Base-by-base conservation (phyloP, 2,329 filamentous ascomycete species). In the Drechslerella coelobrocha region DNA sequence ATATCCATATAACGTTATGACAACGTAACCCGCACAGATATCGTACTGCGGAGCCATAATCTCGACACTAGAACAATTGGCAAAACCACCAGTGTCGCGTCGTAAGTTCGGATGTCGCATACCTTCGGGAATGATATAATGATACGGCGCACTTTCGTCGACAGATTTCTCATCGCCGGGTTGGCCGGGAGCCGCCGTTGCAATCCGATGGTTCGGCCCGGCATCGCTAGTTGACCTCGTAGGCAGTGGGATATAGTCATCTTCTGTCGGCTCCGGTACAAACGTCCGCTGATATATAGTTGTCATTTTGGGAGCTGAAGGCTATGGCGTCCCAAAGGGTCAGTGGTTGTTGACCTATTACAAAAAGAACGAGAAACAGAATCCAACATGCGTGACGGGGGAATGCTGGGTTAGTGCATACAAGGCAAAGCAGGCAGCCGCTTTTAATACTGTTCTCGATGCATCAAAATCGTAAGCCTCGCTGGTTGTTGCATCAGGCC, bases 121-220 rank as follows among this genome's bases (percentile, higher is more conserved):
- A 68, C 63, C 63, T 61, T 68, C 63, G 21, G 63, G 63, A 21
- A 68, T 68, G 31, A 68, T 68, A 52, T 68, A 68, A 52, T 68
- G 63, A 47, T 68, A 68, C 17, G 63, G 63, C 19, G 50, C 24
- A 24, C 63, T 68, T 43, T 68, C 63, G 10, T 56, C 43, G 45
- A 68, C 34, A 1, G 63, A 68, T 21, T 68, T 68, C 31, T 68
- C 63, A 14, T 68, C 63, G 21, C 56, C 63, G 14, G 45, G 54
- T 29, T 37, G 53, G 23, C 54, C 54, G 19, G 34, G 2, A 3
- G 34, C 34, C 34, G 52, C 31, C n/a, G 48, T 51, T 21, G 54
- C 39, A 27, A 52, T 10, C n/a, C 56, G 61, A 34, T 47, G 61
- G 39, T 39, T 66, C n/a, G 61, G 39, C 19, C 53, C 51, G 29